Evolutionary conservation across 106 monocot species (phyloP).

Genomic region (Gastrodia elata): DNA sequence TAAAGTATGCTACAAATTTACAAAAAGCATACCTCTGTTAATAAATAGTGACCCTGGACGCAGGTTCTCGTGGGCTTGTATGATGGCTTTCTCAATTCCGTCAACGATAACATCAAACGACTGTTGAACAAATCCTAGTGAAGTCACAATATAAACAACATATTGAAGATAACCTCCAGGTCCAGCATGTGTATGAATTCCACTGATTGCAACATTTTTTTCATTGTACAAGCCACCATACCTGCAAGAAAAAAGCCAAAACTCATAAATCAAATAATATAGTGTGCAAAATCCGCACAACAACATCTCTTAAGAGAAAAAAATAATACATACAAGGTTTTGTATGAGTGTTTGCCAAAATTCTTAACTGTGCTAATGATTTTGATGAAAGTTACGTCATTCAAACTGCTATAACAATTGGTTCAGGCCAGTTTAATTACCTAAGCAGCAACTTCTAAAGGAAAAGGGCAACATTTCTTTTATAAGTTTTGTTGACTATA

Average conservation of each 20-base stretch:
- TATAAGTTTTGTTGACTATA: neutral
- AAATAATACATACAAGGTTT: neutral
- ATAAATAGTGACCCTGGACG: constrained; percentile 69
- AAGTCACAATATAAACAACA: constrained; percentile 80
- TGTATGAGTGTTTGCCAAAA: neutral
- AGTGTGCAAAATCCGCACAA: neutral
- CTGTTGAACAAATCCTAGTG: constrained; percentile 85
- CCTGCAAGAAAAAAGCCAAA: constrained; percentile 26
- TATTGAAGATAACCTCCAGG: constrained; percentile 98
- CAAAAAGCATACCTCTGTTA: constrained; percentile 48
- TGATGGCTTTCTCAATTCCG: constrained; percentile 77
- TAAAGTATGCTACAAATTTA: neutral
- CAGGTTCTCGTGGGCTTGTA: constrained; percentile 87
- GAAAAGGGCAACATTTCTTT: neutral
- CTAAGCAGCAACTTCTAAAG: neutral
- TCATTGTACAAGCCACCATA: constrained; percentile 70
- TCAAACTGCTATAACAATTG: neutral
- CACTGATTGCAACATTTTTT: constrained; percentile 85
- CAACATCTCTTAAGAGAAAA: neutral
- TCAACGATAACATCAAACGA: constrained; percentile 89
- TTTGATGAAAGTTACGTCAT: neutral
- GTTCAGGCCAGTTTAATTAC: neutral
- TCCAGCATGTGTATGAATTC: constrained; percentile 90
- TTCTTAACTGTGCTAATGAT: neutral
- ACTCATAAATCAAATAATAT: neutral